phyloP scores from a whole-genome alignment of 176 grass and related monocot species.

The Hsuehochloa calcarea region DNA sequence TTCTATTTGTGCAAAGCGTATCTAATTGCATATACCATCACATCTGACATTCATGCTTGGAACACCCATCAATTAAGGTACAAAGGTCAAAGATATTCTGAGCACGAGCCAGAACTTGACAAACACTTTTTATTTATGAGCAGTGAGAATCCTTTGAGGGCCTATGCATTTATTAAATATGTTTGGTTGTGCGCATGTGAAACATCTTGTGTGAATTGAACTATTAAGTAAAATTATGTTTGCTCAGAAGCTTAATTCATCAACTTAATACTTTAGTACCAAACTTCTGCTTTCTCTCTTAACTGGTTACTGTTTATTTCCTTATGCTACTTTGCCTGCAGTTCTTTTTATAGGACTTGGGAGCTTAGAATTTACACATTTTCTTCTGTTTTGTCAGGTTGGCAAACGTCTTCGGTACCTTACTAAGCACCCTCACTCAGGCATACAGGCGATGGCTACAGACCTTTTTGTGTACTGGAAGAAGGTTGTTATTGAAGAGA shows the following conservation, averaged over 20 bases:
- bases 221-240: background rate
- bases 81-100: background rate
- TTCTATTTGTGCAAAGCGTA: background rate
- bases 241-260: background rate
- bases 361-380: background rate
- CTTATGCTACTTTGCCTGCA: background rate
- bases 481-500: constrained; percentile 79
- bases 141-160: background rate
- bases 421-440: constrained; percentile 72
- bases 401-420: constrained; percentile 74
- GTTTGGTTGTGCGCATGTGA: background rate
- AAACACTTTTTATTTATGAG: background rate
- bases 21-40: background rate
- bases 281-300: background rate
- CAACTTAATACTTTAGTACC: background rate
- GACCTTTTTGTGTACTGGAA: constrained; percentile 81
- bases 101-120: background rate
- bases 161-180: background rate
- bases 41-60: background rate
- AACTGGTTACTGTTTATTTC: background rate
- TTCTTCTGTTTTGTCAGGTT: constrained; percentile 48
- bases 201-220: background rate
- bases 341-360: background rate
- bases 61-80: background rate
- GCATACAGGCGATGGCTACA: constrained; percentile 57